Evolutionary conservation across 306 rosid species (phyloP), one percentile per base, ranked within the genome.

Genomic region (Begonia loranthoides): DNA sequence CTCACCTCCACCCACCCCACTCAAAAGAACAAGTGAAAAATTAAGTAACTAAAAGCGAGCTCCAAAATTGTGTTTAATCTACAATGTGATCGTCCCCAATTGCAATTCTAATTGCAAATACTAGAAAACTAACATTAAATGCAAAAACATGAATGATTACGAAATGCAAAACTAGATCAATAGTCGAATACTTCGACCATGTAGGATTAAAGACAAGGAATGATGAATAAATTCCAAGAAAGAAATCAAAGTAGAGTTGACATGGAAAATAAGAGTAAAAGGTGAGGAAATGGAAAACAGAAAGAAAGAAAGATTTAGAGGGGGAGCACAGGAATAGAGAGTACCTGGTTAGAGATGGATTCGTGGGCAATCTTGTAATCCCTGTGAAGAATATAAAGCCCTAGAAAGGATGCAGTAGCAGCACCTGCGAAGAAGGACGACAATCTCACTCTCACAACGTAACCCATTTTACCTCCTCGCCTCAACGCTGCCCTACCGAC

Each of bases 381-480:
- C 54, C 63, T 69, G 55, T 78, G 94, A 50, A 82, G 99, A 59
- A 80, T 57, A 60, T 68, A 90, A 54, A 90, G 69, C 49, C 95
- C 94, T 5, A 64, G 57, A 59, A 76, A 74, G 64, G 97, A 82
- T 54, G 94, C 85, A 68, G 66, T 68, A 33, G 99, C 94, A 17
- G 92, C 94, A 3, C 99, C 95, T 9, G 79, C 57, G 66, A 86
- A 86, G 73, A 86, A 86, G 22, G 95, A 80, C 5, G 94, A 94
- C 67, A 87, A 65, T 76, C 95, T 72, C 56, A 82, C 97, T 50
- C 97, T 63, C 58, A 82, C 66, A 41, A 90, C 76, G 63, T 78
- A 90, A 55, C 97, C 97, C 97, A 90, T 90, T 49, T 58, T 45
- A 49, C 15, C 63, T 15, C 10, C 45, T 13, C 39, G 34, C 12